A percentile compares a stretch with the other conserved stretches of the same genome.
Conservation (phyloP, 371 early-diverging fungal species). For the Mucor racemosus region DNA sequence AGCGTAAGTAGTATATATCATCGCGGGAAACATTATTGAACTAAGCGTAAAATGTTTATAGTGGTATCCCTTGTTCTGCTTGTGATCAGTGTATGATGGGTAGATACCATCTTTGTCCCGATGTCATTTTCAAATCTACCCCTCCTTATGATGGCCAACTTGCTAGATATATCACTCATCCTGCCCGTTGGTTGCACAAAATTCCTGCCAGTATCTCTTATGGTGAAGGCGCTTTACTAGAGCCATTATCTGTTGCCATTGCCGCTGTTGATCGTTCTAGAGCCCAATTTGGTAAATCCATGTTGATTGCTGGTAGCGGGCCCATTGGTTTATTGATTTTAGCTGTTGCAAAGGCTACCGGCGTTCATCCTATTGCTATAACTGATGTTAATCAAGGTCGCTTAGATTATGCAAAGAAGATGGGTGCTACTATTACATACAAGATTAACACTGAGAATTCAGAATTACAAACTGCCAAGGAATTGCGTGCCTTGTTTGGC, state of each 20-base stretch:
- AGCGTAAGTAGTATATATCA: constrained; percentile 31
- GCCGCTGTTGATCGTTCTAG: constrained; percentile 47
- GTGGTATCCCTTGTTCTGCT: constrained; percentile 52
- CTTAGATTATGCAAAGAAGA: constrained; percentile 44
- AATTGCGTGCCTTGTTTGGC: constrained; percentile 35
- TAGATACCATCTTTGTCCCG: constrained; percentile 52
- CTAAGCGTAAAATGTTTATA: constrained; percentile 8
- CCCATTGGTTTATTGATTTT: constrained; percentile 51
- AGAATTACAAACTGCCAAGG: constrained; percentile 40
- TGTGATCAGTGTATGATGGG: constrained; percentile 54
- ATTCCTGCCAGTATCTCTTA: constrained; percentile 42
- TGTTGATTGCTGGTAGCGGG: constrained; percentile 50
- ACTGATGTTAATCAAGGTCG: constrained; percentile 45
- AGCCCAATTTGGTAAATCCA: constrained; percentile 44
- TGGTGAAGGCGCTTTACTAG: constrained; percentile 50
- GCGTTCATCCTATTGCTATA: constrained; percentile 44
- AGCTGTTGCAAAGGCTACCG: constrained; percentile 47
- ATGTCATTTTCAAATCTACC: constrained; percentile 52
- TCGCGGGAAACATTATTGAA: not conserved
- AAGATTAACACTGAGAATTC: constrained; percentile 37
- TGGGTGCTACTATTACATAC: constrained; percentile 45
- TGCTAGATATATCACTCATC: constrained; percentile 52
- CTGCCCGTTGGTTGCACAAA: constrained; percentile 53
- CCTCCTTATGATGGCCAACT: constrained; percentile 50
- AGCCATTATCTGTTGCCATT: constrained; percentile 51